Evolutionary conservation across 2,329 filamentous ascomycete genomes (phyloP), one percentile per base, ranked within the genome.

Genomic region (Exophiala phaeomuriformis): DNA sequence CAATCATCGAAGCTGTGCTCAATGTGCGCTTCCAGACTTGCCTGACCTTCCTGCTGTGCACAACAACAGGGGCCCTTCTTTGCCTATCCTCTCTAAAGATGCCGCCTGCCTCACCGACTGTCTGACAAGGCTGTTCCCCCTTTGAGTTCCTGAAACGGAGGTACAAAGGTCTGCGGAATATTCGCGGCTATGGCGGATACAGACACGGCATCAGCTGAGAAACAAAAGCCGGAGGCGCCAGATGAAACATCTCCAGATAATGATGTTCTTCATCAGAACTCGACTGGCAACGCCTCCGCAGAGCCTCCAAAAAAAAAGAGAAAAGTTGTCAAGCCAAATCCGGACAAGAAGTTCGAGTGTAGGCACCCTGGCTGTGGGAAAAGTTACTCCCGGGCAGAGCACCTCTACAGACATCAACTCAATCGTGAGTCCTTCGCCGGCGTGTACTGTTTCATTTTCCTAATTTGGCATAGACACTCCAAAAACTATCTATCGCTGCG

Each of bases 371-470:
- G 86, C 37, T 98, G 93, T 65, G 90, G 89, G 39, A 98, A 96
- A 76, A 94, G 86, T 67, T 98, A 98, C 69, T 96, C 91, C 29
- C 82, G 93, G 67, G 91, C 93, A 5, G 93, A 97, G 72, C 93
- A 98, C 75, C 76, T 98, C 74, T 96, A 96, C 72, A 83, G 93
- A 43, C 91, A 97, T 71, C 90, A 97, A 72, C 74, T 97, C 62
- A 98, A 98, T 68, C 93, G 86, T 90, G 77, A 69, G 83, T 75
- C 32, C 27, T 58, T 53, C 55, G 44, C 36, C 52, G 19, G 30
- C 35, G 5, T 36, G 29, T 12, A 5, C n/a, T 8, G 41, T n/a
- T 40, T 8, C 9, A n/a, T 9, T 32, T 3, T 56, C 41, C 41
- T 53, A 37, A 39, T 37, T 9, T 28, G 39, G 35, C 28, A 33